Percentiles rank a stretch among this genome's conserved stretches.
Evolutionary conservation across 345 rosid genomes (phyloP).

Genomic region (Salix arbutifolia): DNA sequence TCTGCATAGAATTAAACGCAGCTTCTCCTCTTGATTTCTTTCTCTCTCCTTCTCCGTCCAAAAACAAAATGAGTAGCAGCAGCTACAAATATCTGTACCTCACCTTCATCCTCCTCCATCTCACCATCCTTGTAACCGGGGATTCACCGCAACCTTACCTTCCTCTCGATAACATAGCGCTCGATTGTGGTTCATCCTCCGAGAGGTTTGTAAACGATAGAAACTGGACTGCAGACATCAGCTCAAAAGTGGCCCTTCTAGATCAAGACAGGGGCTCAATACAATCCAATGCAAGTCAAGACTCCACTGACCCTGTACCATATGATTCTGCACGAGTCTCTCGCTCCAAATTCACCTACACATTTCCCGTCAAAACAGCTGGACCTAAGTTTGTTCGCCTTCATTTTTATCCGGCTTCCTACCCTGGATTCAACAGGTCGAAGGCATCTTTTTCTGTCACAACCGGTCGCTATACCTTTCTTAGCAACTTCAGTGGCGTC

Average conservation of each 20-base stretch:
- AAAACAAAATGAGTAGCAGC: not conserved
- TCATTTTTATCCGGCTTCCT: conserved; percentile 14
- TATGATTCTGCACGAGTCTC: conserved; percentile 22
- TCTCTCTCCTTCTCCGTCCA: too few relatives aligned
- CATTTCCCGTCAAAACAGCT: not conserved
- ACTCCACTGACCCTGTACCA: not conserved
- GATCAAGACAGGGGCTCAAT: too few relatives aligned
- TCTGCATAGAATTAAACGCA: too few relatives aligned
- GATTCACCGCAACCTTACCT: not conserved
- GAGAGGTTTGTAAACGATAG: not conserved
- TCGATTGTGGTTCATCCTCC: not conserved
- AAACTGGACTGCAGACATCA: too few relatives aligned
- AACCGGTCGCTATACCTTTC: conserved; percentile 14
- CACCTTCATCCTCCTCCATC: not conserved
- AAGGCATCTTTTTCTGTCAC: conserved; percentile 23
- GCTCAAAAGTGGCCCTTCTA: too few relatives aligned
- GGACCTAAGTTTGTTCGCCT: conserved; percentile 28
- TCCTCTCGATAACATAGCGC: not conserved
- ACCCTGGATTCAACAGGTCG: not conserved
- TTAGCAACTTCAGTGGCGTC: conserved; percentile 27
- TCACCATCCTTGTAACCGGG: not conserved
- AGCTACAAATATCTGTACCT: not conserved
- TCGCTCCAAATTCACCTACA: conserved; percentile 23
- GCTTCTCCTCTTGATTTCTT: too few relatives aligned
- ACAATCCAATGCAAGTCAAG: too few relatives aligned